These are phyloP conservation scores for Saturnispora galanensis DNA, from an alignment of 805 yeast species.

Conservation along the genomic window DNA sequence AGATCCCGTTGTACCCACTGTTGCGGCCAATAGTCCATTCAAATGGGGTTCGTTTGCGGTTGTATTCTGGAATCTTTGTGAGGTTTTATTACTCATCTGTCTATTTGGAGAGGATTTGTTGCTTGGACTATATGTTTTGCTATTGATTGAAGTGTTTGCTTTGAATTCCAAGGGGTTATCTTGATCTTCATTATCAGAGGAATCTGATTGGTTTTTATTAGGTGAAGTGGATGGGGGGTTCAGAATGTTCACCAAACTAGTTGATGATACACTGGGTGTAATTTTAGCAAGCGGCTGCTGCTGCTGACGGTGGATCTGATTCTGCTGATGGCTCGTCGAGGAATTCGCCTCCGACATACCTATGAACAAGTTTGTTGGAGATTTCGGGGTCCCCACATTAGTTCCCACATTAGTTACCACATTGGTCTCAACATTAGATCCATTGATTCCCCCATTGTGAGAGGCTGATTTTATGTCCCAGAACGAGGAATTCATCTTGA, in stretches of 20 bases:
- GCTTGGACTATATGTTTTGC: background rate
- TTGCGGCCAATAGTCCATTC: constrained; percentile 27
- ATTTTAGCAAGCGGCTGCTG: background rate
- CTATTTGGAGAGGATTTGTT: background rate
- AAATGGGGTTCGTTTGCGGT: constrained; percentile 25
- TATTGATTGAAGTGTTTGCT: constrained; percentile 7
- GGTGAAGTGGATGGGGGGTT: constrained; percentile 4
- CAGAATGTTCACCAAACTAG: constrained; percentile 6
- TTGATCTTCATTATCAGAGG: background rate
- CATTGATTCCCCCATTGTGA: too few species aligned
- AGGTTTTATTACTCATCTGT: too few species aligned
- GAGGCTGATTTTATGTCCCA: constrained; percentile 5
- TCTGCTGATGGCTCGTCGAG: background rate
- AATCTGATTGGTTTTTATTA: background rate
- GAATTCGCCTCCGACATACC: background rate
- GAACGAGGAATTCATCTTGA: constrained; percentile 8
- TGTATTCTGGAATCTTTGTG: background rate
- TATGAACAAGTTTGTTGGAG: background rate
- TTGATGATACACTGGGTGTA: background rate
- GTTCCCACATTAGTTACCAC: too few species aligned
- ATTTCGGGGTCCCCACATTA: background rate
- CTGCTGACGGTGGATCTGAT: background rate
- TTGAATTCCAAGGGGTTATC: constrained; percentile 11
- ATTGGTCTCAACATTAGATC: too few species aligned
- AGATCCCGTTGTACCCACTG: too few species aligned